Evolutionary conservation across 2,329 filamentous ascomycete species (phyloP).

Genomic region (Grosmannia huntii): DNA sequence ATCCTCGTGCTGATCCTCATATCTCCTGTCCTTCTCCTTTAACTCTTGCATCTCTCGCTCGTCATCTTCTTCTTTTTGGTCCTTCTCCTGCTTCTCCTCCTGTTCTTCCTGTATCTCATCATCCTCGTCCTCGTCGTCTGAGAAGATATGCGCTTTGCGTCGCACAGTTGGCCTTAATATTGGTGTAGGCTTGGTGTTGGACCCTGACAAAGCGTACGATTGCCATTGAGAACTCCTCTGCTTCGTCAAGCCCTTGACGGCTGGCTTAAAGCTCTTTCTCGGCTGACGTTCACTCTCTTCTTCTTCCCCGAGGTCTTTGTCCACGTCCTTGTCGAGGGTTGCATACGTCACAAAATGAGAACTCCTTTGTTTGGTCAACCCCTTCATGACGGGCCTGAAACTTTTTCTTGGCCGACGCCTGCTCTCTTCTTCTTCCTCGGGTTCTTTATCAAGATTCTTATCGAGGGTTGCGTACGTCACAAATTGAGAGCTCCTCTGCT

Average conservation of each 20-base stretch:
- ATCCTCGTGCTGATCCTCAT: slow-evolving; percentile 7
- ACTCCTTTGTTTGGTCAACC: not conserved
- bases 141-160: not conserved
- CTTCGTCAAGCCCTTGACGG: slow-evolving; percentile 11
- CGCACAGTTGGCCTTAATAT: not conserved
- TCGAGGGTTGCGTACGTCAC: slow-evolving; percentile 6
- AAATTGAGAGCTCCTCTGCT: slow-evolving; percentile 10
- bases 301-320: not conserved
- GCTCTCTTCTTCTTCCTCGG: slow-evolving; percentile 9
- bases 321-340: not conserved
- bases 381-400: not conserved
- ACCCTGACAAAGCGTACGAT: slow-evolving; percentile 8
- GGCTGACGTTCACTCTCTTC: not conserved
- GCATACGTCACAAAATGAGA: not conserved
- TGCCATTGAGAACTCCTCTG: slow-evolving; percentile 11
- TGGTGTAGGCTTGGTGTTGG: not conserved
- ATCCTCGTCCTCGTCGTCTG: slow-evolving; percentile 10
- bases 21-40: slow-evolving; percentile 1
- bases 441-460: slow-evolving; percentile 5
- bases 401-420: not conserved
- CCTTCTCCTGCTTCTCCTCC: not conserved
- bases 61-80: slow-evolving; percentile 9
- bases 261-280: slow-evolving; percentile 2
- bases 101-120: slow-evolving; percentile 9
- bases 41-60: slow-evolving; percentile 10